Evolutionary conservation across 441 rosid species (phyloP), one percentile per base, ranked within the genome.

Genomic region (Euphorbia schlechtendalii): DNA sequence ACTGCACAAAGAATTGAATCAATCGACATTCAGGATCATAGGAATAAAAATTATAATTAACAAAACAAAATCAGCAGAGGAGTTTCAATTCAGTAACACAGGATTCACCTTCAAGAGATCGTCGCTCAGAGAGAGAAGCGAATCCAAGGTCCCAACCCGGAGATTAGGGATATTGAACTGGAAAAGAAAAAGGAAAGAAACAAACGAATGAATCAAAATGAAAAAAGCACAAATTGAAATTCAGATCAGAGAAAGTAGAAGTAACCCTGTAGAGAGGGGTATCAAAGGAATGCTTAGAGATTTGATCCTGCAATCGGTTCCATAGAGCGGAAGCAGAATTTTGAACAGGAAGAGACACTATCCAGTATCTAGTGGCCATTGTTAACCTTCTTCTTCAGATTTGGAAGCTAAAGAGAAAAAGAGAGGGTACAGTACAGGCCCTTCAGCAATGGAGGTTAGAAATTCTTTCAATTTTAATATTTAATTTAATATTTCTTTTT

Each of bases 101-200:
- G 4, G 55, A 46, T 7, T 64, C 75, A 95, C 99, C 86, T 92
- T 95, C 55, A 82, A 52, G 73, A 95, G 96, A 83, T 92, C 98
- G 78, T 95, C 98, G 64, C 95, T 86, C 64, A 95, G 95, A 15
- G 98, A 74, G 15, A 95, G 97, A 64, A 95, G 96, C 61, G 98
- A 92, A 79, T 92, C 98, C 30, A 95, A 83, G 66, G 99, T 95
- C 67, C 99, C 98, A 21, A 92, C 99, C 14, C 97, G 97, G 66
- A 95, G 99, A 84, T 84, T 89, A 53, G 98, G 95, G 25, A 89
- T 85, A 75, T 85, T 92, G 67, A 95, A 95, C 98, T 95, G 84
- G 73, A 71, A 73, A 69, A 51, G 10, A 3, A 28, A 14, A 67
- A 68, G 12, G 12, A 38, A 1, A 45, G 49, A 45, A 45, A 0